A percentile compares a stretch with the other conserved stretches of the same genome.
phyloP scores from a whole-genome alignment of 106 monocot genomes.

The Hemerocallis citrina region DNA sequence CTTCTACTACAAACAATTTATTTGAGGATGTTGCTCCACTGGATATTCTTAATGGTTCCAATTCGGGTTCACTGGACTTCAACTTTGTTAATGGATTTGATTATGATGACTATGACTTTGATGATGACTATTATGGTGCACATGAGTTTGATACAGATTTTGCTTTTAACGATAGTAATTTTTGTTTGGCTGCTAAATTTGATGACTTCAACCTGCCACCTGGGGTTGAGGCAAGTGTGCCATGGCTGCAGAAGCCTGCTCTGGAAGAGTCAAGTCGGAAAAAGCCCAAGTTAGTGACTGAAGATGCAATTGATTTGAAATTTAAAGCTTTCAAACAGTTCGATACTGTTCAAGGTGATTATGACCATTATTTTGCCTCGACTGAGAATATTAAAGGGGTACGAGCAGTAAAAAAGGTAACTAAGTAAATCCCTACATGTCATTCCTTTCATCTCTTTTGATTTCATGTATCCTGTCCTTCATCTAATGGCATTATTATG shows the following conservation, averaged over 20 bases:
- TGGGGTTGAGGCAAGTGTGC: constrained; percentile 43
- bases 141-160: constrained; percentile 15
- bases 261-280: constrained; percentile 4
- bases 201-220: constrained; percentile 50
- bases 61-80: constrained; percentile 3
- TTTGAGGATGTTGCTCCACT: constrained; percentile 4
- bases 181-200: constrained; percentile 50
- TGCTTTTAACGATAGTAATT: constrained; percentile 22
- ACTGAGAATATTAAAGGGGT: not conserved
- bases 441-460: not conserved
- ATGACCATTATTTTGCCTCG: constrained; percentile 48
- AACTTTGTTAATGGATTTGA: constrained; percentile 16
- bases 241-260: constrained; percentile 42
- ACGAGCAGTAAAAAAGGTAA: constrained; percentile 27
- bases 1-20: constrained; percentile 22
- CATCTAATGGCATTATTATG: constrained; percentile 7
- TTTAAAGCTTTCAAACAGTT: constrained; percentile 59
- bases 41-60: constrained; percentile 12
- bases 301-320: constrained; percentile 42
- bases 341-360: constrained; percentile 51
- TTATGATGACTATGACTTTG: constrained; percentile 29
- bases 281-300: constrained; percentile 13
- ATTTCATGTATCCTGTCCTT: not conserved
- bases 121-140: constrained; percentile 29
- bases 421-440: not conserved